Percentiles rank a stretch among this genome's conserved stretches.
Evolutionary conservation across 73 alveolate species (phyloP).

Genomic region (Uronychia binucleata): DNA sequence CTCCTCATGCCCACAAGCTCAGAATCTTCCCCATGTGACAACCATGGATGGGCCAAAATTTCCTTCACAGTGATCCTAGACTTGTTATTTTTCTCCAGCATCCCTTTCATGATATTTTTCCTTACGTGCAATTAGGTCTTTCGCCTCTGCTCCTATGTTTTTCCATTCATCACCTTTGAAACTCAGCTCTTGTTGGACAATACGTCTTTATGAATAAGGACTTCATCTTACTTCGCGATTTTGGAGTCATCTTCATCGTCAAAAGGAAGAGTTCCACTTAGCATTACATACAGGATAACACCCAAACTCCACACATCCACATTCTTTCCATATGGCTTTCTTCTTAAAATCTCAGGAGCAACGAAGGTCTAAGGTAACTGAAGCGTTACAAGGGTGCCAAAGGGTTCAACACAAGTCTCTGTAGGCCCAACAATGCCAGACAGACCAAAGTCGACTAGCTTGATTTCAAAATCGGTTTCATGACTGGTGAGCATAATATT

Average conservation of each 20-base stretch:
- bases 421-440: conserved; percentile 82
- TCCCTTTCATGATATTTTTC: background rate
- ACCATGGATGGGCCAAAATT: conserved; percentile 25
- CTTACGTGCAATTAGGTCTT: conserved; percentile 44
- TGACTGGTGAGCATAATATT: conserved; percentile 37
- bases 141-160: conserved; percentile 45
- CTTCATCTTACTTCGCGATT: conserved; percentile 44
- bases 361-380: conserved; percentile 36
- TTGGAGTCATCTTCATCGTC: conserved; percentile 62
- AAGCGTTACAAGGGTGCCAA: conserved; percentile 56
- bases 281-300: conserved; percentile 53
- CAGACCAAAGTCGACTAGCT: conserved; percentile 86
- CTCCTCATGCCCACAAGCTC: conserved; percentile 3
- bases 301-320: conserved; percentile 78
- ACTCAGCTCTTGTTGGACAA: conserved; percentile 28
- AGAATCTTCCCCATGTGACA: background rate
- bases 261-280: conserved; percentile 70
- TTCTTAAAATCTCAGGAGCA: conserved; percentile 68
- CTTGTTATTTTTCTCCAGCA: conserved; percentile 5
- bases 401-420: conserved; percentile 87
- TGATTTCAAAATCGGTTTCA: conserved; percentile 66
- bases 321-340: conserved; percentile 53
- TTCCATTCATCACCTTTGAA: conserved; percentile 32
- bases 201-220: background rate
- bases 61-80: conserved; percentile 21